Base-by-base conservation (phyloP, 768 basidiomycete species). In the Leccinum subgranulosum region DNA sequence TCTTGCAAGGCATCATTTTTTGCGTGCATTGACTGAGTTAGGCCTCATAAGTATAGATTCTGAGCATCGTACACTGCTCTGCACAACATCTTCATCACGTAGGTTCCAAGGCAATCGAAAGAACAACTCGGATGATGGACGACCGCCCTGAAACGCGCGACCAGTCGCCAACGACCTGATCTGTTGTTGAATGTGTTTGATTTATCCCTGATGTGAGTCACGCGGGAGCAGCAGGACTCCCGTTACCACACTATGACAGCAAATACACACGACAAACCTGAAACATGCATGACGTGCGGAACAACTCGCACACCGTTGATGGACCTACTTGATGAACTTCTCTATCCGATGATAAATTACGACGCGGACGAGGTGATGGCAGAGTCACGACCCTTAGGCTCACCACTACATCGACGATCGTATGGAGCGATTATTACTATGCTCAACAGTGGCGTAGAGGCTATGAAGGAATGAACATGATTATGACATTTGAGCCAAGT, bases 241-340 rank as follows among this genome's bases (percentile, higher is more conserved):
- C 36, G 25, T n/a, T 21, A 39, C 33, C 33, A 34, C 14, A 0
- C 14, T 34, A 15, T 34, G 9, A 49, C n/a, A 39, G 53, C 5
- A 27, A 33, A 33, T 33, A n/a, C 7, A 33, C 14, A n/a, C 7
- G 41, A 71, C 81, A 31, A 53, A 90, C 92, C 92, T 49, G 91
- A 91, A 14, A 93, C 75, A 64, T 90, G 91, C 0, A 94, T 76
- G 6, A 95, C 86, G 59, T 90, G 80, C 0, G 93, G 92, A 25
- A 94, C 81, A 54, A 83, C 80, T 19, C 74, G 76, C 33, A 34
- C 33, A 12, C 14, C 33, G 14, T 34, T 34, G 33, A 34, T 34
- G 14, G 33, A 29, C 29, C 10, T 2, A 9, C 29, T 29, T 29
- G 10, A 10, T 3, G 9, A 10, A 29, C 29, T 9, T 29, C 29